phyloP scores from a whole-genome alignment of 164 flowering plant species.

The Annona cherimola region DNA sequence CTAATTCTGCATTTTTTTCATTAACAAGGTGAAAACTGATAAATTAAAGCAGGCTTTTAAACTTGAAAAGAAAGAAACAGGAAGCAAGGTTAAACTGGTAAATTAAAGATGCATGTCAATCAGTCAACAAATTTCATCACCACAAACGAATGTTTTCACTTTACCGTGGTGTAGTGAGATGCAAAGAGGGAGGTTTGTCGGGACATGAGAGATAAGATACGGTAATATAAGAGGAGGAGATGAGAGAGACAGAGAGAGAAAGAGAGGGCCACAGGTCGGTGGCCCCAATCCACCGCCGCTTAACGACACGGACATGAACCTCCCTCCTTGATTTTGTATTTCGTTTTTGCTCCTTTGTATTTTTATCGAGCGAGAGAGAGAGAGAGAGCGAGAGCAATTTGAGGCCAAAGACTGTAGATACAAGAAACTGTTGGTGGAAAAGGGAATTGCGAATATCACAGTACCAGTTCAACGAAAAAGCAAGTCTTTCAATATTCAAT shows the following conservation, averaged over 20 bases:
- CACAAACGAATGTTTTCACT: background rate
- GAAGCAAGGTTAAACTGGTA: background rate
- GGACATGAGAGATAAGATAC: slow-evolving; percentile 14
- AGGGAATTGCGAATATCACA: slow-evolving; percentile 17
- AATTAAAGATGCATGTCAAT: too few relatives aligned
- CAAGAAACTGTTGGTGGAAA: slow-evolving; percentile 7
- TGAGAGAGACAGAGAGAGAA: slow-evolving; percentile 18
- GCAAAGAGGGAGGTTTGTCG: slow-evolving; percentile 9
- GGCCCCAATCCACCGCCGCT: slow-evolving; percentile 28
- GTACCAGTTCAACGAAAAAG: slow-evolving; percentile 7
- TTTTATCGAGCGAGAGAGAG: slow-evolving; percentile 18
- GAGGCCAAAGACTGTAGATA: slow-evolving; percentile 3
- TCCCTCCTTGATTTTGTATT: slow-evolving; percentile 11
- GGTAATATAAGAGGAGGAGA: slow-evolving; percentile 17
- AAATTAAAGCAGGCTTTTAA: too few relatives aligned
- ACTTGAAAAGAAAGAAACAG: too few relatives aligned
- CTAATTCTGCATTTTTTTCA: too few relatives aligned
- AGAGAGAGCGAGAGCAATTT: slow-evolving; percentile 5
- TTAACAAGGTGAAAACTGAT: too few relatives aligned
- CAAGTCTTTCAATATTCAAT: slow-evolving; percentile 10
- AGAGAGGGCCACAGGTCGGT: slow-evolving; percentile 31
- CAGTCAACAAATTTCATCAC: too few relatives aligned
- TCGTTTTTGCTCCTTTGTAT: slow-evolving; percentile 7
- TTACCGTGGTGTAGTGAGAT: background rate
- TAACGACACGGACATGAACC: slow-evolving; percentile 28